phyloP scores from a whole-genome alignment of 306 rosid species.

The Cicer bijugum region DNA sequence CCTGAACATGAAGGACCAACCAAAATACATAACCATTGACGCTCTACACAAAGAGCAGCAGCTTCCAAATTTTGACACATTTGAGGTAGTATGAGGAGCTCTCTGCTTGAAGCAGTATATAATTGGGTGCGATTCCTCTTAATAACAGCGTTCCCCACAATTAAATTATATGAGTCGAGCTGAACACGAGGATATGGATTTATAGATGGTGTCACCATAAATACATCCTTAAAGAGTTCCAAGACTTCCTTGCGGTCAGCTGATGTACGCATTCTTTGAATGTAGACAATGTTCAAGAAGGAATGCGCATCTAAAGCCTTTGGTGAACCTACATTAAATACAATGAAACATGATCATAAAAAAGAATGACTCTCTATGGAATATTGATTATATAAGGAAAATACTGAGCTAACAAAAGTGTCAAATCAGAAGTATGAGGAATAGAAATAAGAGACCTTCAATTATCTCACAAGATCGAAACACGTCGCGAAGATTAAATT shows the following conservation, averaged over 20 bases:
- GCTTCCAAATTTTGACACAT: conserved; percentile 85
- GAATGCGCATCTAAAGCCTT: conserved; percentile 53
- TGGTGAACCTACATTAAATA: conserved; percentile 58
- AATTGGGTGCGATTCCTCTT: conserved; percentile 60
- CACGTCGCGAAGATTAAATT: conserved; percentile 93
- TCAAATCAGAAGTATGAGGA: conserved; percentile 21
- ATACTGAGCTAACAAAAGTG: not conserved
- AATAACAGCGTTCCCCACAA: conserved; percentile 70
- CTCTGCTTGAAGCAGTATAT: conserved; percentile 47
- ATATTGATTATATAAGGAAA: not conserved
- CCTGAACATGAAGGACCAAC: conserved; percentile 87
- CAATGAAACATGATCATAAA: conserved; percentile 37
- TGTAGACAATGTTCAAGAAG: conserved; percentile 76
- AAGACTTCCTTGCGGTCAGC: conserved; percentile 81
- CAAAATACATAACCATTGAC: conserved; percentile 90
- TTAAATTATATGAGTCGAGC: conserved; percentile 51
- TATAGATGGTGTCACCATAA: conserved; percentile 60
- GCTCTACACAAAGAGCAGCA: conserved; percentile 74
- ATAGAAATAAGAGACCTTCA: conserved; percentile 55
- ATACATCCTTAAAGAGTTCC: conserved; percentile 66
- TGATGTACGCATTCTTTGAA: conserved; percentile 92
- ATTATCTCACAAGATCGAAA: conserved; percentile 89
- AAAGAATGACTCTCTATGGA: not conserved
- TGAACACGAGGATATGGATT: conserved; percentile 83
- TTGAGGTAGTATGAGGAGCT: conserved; percentile 69